Evolutionary conservation across 768 basidiomycete genomes (phyloP), one percentile per base, ranked within the genome.

Genomic region (Rhizopogon vesiculosus): DNA sequence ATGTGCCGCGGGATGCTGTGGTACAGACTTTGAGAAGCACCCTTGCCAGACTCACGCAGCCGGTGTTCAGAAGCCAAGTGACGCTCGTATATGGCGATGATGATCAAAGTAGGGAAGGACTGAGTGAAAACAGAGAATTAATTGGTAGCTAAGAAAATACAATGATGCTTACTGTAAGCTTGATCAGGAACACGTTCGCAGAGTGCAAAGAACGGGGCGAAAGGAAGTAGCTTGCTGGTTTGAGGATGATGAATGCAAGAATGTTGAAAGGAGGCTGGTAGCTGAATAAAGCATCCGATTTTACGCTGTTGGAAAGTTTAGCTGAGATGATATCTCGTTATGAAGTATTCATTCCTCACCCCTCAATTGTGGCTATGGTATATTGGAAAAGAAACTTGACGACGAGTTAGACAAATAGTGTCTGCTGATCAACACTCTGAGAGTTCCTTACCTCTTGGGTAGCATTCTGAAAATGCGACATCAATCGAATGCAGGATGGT

Each of bases 241-340:
- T 87, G 48, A 96, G 78, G 55, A 96, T 75, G 29, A 84, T 55
- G 67, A 93, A 86, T 1, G 94, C 94, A 18, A 90, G 72, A 18
- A 92, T 73, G 63, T 91, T 93, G 79, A 93, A 92, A 1, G 93
- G 93, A 1, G 91, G 91, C 61, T 93, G 90, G 63, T 97, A 96
- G 45, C 88, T 92, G 74, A 95, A 92, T 16, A 97, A 75, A 1
- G 90, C 90, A 66, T 95, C 92, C 2, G 87, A 86, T 66, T 93
- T 93, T 65, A 93, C 89, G 22, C 92, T 91, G 59, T 10, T 41
- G 51, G 41, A 51, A 19, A 53, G n/a, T 60, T 60, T n/a, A 28
- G 43, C 15, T 22, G 44, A 1, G 13, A 16, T 9, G 33, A 25
- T 25, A 22, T 53, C 42, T 38, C 19, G 15, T 9, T 22, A 25